Conservation (phyloP, 805 yeast genomes). For the Huiozyma sinensis region DNA sequence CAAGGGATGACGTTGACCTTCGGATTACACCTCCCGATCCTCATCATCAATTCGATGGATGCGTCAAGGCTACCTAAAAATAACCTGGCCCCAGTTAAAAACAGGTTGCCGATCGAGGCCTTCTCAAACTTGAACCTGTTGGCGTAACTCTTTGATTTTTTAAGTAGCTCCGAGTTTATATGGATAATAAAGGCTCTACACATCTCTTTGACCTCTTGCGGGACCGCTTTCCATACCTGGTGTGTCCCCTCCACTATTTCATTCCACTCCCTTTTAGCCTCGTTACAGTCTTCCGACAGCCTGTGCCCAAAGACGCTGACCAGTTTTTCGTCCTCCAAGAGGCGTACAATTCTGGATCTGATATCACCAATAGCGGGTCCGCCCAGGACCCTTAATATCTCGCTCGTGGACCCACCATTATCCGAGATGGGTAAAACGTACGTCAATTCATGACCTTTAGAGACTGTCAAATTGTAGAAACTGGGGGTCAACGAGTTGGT, state of each 20-base stretch:
- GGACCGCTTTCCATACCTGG: conserved; percentile 42
- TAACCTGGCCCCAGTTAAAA: conserved; percentile 69
- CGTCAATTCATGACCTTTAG: conserved; percentile 10
- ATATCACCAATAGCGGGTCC: conserved; percentile 96
- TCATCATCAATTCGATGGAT: conserved; percentile 64
- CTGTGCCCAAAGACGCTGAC: conserved; percentile 25
- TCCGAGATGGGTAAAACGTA: conserved; percentile 80
- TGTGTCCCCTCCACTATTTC: conserved; percentile 72
- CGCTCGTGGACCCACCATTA: conserved; percentile 93
- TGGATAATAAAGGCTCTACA: conserved; percentile 68
- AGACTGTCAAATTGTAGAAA: conserved; percentile 38
- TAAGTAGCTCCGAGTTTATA: conserved; percentile 65
- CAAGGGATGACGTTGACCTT: conserved; percentile 63
- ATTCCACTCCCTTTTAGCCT: conserved; percentile 67
- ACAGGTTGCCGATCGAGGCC: conserved; percentile 79
- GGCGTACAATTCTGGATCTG: conserved; percentile 65
- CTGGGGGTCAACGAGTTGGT: conserved; percentile 64
- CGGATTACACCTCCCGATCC: conserved; percentile 38
- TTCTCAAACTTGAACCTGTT: conserved; percentile 51
- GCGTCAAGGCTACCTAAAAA: conserved; percentile 79
- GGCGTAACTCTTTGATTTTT: conserved; percentile 37
- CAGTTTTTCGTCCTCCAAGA: conserved; percentile 47
- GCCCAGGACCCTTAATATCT: conserved; percentile 72
- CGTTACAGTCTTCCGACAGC: conserved; percentile 21
- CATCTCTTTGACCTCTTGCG: conserved; percentile 50